phyloP scores from a whole-genome alignment of 441 rosid genomes.

The Capsella rubella region DNA sequence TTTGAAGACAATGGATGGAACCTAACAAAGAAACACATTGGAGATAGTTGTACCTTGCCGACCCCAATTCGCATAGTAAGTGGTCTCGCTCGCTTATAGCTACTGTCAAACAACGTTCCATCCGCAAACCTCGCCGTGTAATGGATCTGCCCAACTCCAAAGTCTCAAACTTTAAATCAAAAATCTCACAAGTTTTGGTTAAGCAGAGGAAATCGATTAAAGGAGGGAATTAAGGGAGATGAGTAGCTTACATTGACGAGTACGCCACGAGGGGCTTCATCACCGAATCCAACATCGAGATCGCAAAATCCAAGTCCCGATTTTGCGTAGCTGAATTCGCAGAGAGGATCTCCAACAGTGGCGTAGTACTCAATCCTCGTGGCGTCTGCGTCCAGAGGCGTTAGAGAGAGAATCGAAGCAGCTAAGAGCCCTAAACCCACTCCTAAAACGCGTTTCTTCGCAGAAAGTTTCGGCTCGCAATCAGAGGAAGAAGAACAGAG shows the following conservation, averaged over 20 bases:
- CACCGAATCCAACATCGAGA: conserved; percentile 65
- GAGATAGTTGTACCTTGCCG: conserved; percentile 62
- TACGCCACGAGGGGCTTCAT: conserved; percentile 70
- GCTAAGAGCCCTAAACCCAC: conserved; percentile 73
- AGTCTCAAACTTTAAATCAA: conserved; percentile 5
- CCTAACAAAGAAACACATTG: background rate
- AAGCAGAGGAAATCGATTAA: background rate
- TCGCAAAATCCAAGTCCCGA: conserved; percentile 94
- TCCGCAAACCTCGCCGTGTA: conserved; percentile 92
- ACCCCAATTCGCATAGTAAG: conserved; percentile 95
- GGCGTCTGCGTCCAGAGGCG: conserved; percentile 79
- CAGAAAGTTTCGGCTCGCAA: conserved; percentile 19
- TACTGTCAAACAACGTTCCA: conserved; percentile 90
- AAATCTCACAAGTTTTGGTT: background rate
- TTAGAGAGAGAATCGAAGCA: conserved; percentile 63
- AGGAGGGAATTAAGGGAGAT: background rate
- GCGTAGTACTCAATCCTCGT: conserved; percentile 88
- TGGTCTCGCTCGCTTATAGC: conserved; percentile 88
- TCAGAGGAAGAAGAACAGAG: conserved; percentile 45
- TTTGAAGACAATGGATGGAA: background rate
- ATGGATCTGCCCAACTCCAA: conserved; percentile 59
- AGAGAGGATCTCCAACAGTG: conserved; percentile 78
- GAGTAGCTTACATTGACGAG: conserved; percentile 59
- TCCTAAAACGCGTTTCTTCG: conserved; percentile 51
- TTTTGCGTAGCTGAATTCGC: conserved; percentile 65